Evolutionary conservation across 2,329 filamentous ascomycete species (phyloP).

Genomic region (Pseudopithomyces maydicus): DNA sequence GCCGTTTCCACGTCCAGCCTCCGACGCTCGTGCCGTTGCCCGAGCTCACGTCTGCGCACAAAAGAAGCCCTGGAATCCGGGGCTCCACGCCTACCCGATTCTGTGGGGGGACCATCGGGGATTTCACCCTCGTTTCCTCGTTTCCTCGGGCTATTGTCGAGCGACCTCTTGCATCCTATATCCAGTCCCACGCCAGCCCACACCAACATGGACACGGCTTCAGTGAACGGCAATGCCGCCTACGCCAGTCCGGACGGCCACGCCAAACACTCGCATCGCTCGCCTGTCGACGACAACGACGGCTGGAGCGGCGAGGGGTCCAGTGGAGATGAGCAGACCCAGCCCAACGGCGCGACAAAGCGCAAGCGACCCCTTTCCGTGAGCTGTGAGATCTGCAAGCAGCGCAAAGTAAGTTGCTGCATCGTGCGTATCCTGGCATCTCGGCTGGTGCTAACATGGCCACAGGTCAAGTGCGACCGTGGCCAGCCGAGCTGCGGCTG

Average conservation of each 20-base stretch:
- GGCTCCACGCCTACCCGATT: constrained; percentile 12
- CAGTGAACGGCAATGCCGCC: constrained; percentile 24
- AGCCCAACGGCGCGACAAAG: constrained; percentile 47
- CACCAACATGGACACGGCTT: constrained; percentile 36
- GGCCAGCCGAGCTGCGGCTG: constrained; percentile 77
- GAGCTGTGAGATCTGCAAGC: constrained; percentile 76
- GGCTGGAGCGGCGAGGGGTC: constrained; percentile 46
- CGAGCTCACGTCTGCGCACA: background rate
- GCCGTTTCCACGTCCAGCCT: background rate
- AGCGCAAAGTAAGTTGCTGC: constrained; percentile 61
- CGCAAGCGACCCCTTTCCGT: constrained; percentile 59
- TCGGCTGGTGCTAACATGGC: background rate
- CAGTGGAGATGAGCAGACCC: constrained; percentile 46
- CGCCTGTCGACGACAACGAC: constrained; percentile 37
- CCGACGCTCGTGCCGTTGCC: background rate
- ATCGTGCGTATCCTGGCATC: background rate
- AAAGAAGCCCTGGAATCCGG: background rate
- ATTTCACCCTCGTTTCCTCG: constrained; percentile 21
- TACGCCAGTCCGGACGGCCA: constrained; percentile 38
- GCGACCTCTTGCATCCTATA: constrained; percentile 12
- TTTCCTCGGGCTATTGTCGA: constrained; percentile 19
- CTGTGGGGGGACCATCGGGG: background rate
- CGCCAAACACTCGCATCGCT: constrained; percentile 40
- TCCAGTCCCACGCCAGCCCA: constrained; percentile 16
- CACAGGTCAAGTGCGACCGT: constrained; percentile 65